These are phyloP conservation scores for Aspergillus pseudoviridinutans DNA, from an alignment of 2,329 filamentous ascomycete species.

Conservation along the genomic window DNA sequence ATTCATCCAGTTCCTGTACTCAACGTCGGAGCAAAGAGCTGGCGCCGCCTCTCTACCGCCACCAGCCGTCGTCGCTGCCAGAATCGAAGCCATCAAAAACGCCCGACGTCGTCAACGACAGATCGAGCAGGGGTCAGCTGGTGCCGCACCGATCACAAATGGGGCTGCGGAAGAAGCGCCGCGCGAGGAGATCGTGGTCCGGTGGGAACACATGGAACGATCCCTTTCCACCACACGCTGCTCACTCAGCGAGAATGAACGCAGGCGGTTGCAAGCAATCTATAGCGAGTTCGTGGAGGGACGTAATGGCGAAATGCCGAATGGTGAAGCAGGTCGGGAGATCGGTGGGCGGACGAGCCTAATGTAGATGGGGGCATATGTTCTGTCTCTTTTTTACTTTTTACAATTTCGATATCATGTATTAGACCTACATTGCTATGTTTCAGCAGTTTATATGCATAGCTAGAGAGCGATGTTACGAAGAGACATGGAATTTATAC, in stretches of 20 bases:
- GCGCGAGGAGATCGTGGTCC: conserved; percentile 70
- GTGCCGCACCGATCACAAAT: conserved; percentile 17
- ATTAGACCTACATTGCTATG: not conserved
- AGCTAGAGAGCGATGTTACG: not conserved
- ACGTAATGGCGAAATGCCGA: conserved; percentile 90
- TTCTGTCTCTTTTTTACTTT: not conserved
- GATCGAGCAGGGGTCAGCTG: conserved; percentile 36
- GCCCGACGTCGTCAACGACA: conserved; percentile 62
- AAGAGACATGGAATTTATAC: not conserved
- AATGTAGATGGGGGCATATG: conserved; percentile 57
- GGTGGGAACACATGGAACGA: conserved; percentile 76
- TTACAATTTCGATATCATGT: not conserved
- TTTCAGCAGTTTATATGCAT: not conserved
- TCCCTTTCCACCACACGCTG: conserved; percentile 73
- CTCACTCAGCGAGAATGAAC: conserved; percentile 78
- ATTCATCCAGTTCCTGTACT: conserved; percentile 83
- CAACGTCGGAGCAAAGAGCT: conserved; percentile 51
- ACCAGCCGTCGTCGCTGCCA: conserved; percentile 72
- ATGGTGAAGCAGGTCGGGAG: conserved; percentile 85
- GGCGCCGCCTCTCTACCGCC: conserved; percentile 63
- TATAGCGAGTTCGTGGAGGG: conserved; percentile 92
- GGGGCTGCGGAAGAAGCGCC: conserved; percentile 28
- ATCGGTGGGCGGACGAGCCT: conserved; percentile 88
- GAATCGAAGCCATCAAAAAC: conserved; percentile 73
- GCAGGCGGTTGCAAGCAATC: conserved; percentile 68